Evolutionary conservation across 2,329 filamentous ascomycete genomes (phyloP), one percentile per base, ranked within the genome.

Genomic region (Elsinoe batatas): DNA sequence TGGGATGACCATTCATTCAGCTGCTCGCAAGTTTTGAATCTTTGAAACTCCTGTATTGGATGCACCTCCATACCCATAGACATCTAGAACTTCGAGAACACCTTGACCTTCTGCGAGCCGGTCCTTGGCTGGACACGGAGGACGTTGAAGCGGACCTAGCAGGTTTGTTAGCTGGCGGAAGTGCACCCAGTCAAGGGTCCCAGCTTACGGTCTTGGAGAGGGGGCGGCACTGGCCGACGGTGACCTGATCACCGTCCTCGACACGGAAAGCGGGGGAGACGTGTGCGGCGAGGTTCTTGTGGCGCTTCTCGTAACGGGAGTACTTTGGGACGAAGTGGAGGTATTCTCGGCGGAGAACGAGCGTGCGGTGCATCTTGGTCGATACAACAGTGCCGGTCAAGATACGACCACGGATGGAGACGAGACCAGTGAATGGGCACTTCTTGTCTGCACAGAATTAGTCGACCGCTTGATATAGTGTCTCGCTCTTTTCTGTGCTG

Each of bases 291-390:
- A 98, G 83, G 86, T 98, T 98, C 87, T 96, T 96, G 88, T 98
- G 93, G 77, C 93, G 85, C 87, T 96, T 97, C 89, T 98, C 94
- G 79, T 98, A 98, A 85, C 93, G 88, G 75, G 88, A 83, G 85
- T 98, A 98, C 83, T 98, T 98, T 78, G 91, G 91, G 75, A 98
- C 87, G 81, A 88, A 98, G 83, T 98, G 93, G 63, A 98, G 89
- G 84, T 98, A 98, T 84, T 98, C 93, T 79, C 93, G 87, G 77
- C 93, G 93, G 83, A 98, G 94, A 80, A 98, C 87, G 75, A 97
- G 80, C 71, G 93, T 98, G 79, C 93, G 88, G 88, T 98, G 93
- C 93, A 98, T 98, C 88, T 98, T 98, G 79, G 93, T 98, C 71
- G 91, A 97, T 73, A 97, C 87, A 73, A 98, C 93, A 74, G 90